Evolutionary conservation across 768 basidiomycete species (phyloP).

Genomic region (Calocybe indica): DNA sequence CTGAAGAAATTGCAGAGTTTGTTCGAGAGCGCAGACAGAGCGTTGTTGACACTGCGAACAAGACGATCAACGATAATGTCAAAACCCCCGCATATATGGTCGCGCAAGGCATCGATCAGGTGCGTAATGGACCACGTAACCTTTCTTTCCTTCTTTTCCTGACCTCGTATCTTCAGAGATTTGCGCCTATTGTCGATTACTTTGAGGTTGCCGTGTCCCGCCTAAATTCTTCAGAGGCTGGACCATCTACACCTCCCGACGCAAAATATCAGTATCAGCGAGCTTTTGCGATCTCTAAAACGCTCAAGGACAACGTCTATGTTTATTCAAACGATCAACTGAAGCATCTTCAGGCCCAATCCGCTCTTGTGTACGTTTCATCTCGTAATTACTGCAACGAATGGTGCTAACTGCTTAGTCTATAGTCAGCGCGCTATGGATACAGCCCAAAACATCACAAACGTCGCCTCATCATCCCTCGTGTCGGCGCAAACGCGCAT

Average conservation of each 20-base stretch:
- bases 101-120: slow-evolving; percentile 70
- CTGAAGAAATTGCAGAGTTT: slow-evolving; percentile 61
- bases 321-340: slow-evolving; percentile 67
- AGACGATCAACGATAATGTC: slow-evolving; percentile 62
- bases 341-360: slow-evolving; percentile 65
- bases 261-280: slow-evolving; percentile 77
- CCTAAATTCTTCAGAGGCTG: slow-evolving; percentile 42
- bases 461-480: slow-evolving; percentile 52
- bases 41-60: slow-evolving; percentile 49
- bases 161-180: slow-evolving; percentile 35
- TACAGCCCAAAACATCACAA: slow-evolving; percentile 58
- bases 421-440: slow-evolving; percentile 63
- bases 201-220: slow-evolving; percentile 52
- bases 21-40: slow-evolving; percentile 52
- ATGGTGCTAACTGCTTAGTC: slow-evolving; percentile 1
- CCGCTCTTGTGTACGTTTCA: slow-evolving; percentile 49
- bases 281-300: slow-evolving; percentile 57
- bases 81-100: slow-evolving; percentile 56
- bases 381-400: not conserved
- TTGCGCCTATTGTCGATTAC: slow-evolving; percentile 72
- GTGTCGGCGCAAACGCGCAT: slow-evolving; percentile 50
- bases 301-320: slow-evolving; percentile 56
- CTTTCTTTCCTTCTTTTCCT: slow-evolving; percentile 10
- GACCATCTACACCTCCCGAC: slow-evolving; percentile 39
- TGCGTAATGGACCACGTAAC: slow-evolving; percentile 21